These are phyloP conservation scores for Alternaria burnsii DNA, from an alignment of 2,329 filamentous ascomycete species.

Conservation along the genomic window DNA sequence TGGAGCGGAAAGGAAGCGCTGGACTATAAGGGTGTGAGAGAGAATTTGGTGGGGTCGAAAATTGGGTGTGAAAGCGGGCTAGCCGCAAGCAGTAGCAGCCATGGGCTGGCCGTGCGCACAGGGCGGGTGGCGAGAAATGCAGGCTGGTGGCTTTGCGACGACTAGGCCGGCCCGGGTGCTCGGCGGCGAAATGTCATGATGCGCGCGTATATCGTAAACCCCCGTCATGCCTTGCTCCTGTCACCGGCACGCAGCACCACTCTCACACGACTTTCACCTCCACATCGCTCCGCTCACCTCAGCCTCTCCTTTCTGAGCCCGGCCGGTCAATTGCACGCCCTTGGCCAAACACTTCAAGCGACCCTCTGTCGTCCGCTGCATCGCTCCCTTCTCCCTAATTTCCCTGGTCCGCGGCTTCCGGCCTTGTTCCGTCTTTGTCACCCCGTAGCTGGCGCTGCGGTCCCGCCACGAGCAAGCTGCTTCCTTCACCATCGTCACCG, in stretches of 20 bases:
- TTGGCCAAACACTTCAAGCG: neutral
- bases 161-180: constrained; percentile 2
- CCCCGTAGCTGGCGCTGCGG: constrained; percentile 15
- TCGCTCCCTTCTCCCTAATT: constrained; percentile 36
- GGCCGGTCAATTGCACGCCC: neutral
- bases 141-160: neutral
- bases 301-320: constrained; percentile 45
- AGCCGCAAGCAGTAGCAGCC: constrained; percentile 11
- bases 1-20: constrained; percentile 26
- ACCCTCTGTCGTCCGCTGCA: constrained; percentile 7
- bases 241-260: constrained; percentile 34
- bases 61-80: constrained; percentile 24
- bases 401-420: constrained; percentile 41
- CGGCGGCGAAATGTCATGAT: constrained; percentile 33
- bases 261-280: constrained; percentile 41
- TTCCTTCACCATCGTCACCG: constrained; percentile 3
- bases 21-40: constrained; percentile 25
- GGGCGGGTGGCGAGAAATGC: neutral
- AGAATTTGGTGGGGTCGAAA: constrained; percentile 42
- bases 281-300: constrained; percentile 40
- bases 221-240: constrained; percentile 16
- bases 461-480: constrained; percentile 10
- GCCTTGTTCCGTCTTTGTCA: constrained; percentile 18
- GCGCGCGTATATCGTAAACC: constrained; percentile 16
- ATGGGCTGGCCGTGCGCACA: constrained; percentile 3